A percentile compares a stretch with the other conserved stretches of the same genome.
These are phyloP conservation scores for Nitzschia sp. DNA, from an alignment of 108 stramenopile genomes.

Conservation along the genomic window DNA sequence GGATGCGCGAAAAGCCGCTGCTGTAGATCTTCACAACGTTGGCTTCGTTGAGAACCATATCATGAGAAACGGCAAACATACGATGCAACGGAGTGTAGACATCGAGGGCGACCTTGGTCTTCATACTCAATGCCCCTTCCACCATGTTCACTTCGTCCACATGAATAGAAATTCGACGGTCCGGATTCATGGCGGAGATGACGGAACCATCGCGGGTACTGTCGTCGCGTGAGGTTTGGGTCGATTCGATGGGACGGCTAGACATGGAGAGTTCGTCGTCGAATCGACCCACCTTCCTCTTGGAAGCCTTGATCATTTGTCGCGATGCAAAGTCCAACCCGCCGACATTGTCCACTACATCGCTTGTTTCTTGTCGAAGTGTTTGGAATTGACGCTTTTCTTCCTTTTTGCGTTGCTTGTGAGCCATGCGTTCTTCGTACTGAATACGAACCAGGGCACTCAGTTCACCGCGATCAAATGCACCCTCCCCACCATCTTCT, in stretches of 20 bases:
- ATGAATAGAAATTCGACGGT: conserved; percentile 29
- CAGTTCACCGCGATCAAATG: conserved; percentile 62
- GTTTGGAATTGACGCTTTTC: conserved; percentile 19
- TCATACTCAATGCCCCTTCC: conserved; percentile 78
- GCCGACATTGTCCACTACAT: conserved; percentile 7
- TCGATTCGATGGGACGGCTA: too few species aligned
- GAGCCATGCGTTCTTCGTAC: conserved; percentile 69
- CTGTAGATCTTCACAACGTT: conserved; percentile 62
- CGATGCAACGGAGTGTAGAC: conserved; percentile 55
- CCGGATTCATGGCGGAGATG: not conserved
- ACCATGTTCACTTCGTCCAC: conserved; percentile 73
- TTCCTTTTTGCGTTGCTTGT: conserved; percentile 33
- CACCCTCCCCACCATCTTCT: conserved; percentile 31
- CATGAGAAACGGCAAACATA: conserved; percentile 56
- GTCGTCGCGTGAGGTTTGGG: not conserved
- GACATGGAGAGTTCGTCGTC: not conserved
- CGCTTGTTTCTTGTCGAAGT: not conserved
- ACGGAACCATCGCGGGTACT: not conserved
- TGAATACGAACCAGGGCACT: conserved; percentile 78
- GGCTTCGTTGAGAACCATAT: conserved; percentile 57
- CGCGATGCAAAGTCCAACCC: conserved; percentile 17
- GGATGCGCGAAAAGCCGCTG: conserved; percentile 68
- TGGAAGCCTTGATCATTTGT: conserved; percentile 16
- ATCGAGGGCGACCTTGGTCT: conserved; percentile 61
- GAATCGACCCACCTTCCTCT: conserved; percentile 1